phyloP scores from a whole-genome alignment of 768 basidiomycete species.

The Collybia nuda region DNA sequence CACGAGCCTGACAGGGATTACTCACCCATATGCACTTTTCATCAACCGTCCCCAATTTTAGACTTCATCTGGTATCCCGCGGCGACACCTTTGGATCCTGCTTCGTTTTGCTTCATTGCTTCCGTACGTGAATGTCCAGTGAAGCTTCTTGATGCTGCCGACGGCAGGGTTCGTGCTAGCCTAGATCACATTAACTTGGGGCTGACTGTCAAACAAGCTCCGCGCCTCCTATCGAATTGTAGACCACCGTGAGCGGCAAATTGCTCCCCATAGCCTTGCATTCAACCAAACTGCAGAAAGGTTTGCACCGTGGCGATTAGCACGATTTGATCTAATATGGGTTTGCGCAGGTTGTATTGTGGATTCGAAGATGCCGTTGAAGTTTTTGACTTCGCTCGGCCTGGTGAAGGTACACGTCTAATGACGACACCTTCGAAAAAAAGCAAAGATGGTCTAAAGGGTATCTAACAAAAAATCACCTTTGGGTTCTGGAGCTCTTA shows the following conservation, averaged over 20 bases:
- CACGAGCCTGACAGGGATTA: not conserved
- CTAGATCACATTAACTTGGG: not conserved
- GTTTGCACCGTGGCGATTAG: conserved; percentile 32
- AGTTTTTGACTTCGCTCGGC: conserved; percentile 20
- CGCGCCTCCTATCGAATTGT: conserved; percentile 91
- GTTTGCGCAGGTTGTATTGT: conserved; percentile 16
- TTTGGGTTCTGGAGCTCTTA: not conserved
- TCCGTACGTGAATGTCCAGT: conserved; percentile 86
- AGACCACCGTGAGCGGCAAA: conserved; percentile 89
- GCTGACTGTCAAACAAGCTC: conserved; percentile 46
- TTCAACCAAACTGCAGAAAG: conserved; percentile 71
- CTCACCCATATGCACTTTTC: conserved; percentile 24
- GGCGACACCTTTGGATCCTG: conserved; percentile 55
- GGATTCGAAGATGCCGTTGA: conserved; percentile 30
- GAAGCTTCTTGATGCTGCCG: conserved; percentile 76
- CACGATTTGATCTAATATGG: conserved; percentile 29
- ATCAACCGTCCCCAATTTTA: conserved; percentile 70
- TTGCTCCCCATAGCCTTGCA: conserved; percentile 82
- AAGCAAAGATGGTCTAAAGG: conserved; percentile 80
- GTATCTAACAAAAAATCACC: conserved; percentile 32
- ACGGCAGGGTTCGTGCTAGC: conserved; percentile 60
- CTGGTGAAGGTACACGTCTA: conserved; percentile 21
- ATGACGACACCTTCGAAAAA: conserved; percentile 22
- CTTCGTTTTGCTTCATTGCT: conserved; percentile 79
- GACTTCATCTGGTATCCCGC: conserved; percentile 86